phyloP scores from a whole-genome alignment of 306 rosid genomes.

The Carpinus fangiana region DNA sequence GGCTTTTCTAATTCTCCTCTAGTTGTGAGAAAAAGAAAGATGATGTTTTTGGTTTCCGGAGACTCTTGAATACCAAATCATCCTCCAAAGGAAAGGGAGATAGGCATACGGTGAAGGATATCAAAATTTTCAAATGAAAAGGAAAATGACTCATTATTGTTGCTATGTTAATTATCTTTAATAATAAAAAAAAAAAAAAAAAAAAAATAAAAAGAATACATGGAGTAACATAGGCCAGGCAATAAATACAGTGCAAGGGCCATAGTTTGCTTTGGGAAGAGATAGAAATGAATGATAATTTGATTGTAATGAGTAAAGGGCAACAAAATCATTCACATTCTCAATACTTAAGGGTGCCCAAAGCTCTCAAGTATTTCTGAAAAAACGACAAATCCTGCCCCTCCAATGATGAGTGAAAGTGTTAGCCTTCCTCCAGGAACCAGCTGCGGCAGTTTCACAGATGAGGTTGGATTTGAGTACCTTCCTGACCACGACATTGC shows the following conservation, averaged over 20 bases:
- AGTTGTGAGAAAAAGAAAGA: too few relatives aligned
- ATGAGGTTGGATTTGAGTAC: slow-evolving; percentile 45
- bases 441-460: slow-evolving; percentile 49
- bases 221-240: too few relatives aligned
- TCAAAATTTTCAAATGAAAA: too few relatives aligned
- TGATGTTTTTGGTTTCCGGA: too few relatives aligned
- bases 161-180: too few relatives aligned
- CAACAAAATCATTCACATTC: neutral
- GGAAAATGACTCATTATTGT: too few relatives aligned
- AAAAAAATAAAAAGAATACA: too few relatives aligned
- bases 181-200: too few relatives aligned
- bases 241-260: neutral
- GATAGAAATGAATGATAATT: neutral
- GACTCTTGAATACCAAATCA: too few relatives aligned
- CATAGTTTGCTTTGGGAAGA: neutral
- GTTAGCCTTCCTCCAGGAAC: slow-evolving; percentile 88
- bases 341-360: slow-evolving; percentile 38
- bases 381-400: slow-evolving; percentile 60
- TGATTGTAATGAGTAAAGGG: neutral
- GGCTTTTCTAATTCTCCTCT: too few relatives aligned
- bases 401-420: slow-evolving; percentile 60
- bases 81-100: too few relatives aligned
- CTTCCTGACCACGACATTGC: slow-evolving; percentile 83
- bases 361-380: slow-evolving; percentile 60
- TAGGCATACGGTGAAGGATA: too few relatives aligned